phyloP scores from a whole-genome alignment of 1,284 basidiomycete genomes.

The Melampsora occidentalis region DNA sequence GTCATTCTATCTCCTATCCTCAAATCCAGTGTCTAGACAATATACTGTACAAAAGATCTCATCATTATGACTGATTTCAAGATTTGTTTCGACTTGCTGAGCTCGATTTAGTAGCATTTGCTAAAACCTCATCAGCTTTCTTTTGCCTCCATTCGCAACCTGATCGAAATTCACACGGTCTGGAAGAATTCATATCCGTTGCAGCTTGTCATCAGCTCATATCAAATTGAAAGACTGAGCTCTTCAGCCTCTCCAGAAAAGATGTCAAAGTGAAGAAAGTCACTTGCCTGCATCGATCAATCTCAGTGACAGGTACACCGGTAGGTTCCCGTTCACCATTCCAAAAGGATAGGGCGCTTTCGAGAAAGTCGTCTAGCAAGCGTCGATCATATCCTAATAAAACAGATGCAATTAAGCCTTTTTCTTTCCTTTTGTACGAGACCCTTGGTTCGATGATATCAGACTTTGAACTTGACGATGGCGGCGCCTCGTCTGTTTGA shows the following conservation, averaged over 20 bases:
- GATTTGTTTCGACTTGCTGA: background rate
- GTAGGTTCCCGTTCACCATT: slow-evolving; percentile 64
- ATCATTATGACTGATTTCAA: too few species aligned
- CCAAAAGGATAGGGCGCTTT: slow-evolving; percentile 69
- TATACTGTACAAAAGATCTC: too few species aligned
- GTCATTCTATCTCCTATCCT: background rate
- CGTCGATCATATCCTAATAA: slow-evolving; percentile 63
- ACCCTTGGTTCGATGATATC: background rate
- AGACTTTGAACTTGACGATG: background rate
- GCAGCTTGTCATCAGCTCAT: background rate
- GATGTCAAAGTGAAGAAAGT: slow-evolving; percentile 13
- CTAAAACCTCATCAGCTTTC: slow-evolving; percentile 57
- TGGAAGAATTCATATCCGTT: slow-evolving; percentile 51
- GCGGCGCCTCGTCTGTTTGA: background rate
- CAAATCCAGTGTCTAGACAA: background rate
- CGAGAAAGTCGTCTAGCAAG: slow-evolving; percentile 63
- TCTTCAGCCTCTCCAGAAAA: background rate
- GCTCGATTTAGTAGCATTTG: slow-evolving; percentile 57
- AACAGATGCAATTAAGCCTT: slow-evolving; percentile 64
- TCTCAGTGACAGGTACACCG: slow-evolving; percentile 66
- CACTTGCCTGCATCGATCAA: slow-evolving; percentile 68
- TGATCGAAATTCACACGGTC: slow-evolving; percentile 72
- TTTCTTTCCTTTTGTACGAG: background rate
- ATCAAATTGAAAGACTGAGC: background rate
- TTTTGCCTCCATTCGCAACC: slow-evolving; percentile 78